Evolutionary conservation across 352 stramenopile genomes (phyloP).

Genomic region (Phytophthora quininea): DNA sequence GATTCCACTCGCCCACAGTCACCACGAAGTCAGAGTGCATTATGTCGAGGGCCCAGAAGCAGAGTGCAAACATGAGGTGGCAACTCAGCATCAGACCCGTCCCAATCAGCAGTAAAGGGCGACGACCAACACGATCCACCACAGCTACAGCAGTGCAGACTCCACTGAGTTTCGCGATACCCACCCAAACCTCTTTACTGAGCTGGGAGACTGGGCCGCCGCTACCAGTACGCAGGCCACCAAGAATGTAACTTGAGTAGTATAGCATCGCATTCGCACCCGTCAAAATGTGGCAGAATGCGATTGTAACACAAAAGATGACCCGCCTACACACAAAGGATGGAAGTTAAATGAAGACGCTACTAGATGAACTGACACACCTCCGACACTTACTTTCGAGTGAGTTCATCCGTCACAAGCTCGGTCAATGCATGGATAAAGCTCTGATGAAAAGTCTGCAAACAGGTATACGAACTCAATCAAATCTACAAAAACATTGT

Average conservation of each 20-base stretch:
- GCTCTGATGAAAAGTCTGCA: slow-evolving; percentile 43
- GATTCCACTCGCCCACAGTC: slow-evolving; percentile 59
- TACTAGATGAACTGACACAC: not conserved
- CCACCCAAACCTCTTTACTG: slow-evolving; percentile 68
- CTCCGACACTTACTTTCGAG: slow-evolving; percentile 39
- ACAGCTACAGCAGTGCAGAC: slow-evolving; percentile 61
- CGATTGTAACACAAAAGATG: slow-evolving; percentile 60
- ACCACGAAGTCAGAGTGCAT: slow-evolving; percentile 30
- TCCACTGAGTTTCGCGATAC: slow-evolving; percentile 64
- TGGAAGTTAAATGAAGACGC: not conserved
- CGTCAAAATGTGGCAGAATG: slow-evolving; percentile 68
- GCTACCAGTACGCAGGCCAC: slow-evolving; percentile 38
- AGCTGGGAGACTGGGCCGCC: slow-evolving; percentile 23
- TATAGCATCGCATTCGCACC: slow-evolving; percentile 83
- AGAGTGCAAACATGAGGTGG: slow-evolving; percentile 58
- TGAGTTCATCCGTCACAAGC: slow-evolving; percentile 40
- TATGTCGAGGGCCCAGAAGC: slow-evolving; percentile 49
- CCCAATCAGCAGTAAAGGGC: slow-evolving; percentile 59
- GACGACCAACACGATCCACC: slow-evolving; percentile 66
- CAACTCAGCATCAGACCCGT: slow-evolving; percentile 56
- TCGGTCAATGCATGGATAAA: slow-evolving; percentile 42
- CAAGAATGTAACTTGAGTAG: slow-evolving; percentile 80
- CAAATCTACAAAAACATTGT: not conserved
- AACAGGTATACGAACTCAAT: not conserved
- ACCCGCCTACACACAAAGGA: slow-evolving; percentile 41